phyloP scores from a whole-genome alignment of 179 eudicot genomes.

The Silene coronaria region DNA sequence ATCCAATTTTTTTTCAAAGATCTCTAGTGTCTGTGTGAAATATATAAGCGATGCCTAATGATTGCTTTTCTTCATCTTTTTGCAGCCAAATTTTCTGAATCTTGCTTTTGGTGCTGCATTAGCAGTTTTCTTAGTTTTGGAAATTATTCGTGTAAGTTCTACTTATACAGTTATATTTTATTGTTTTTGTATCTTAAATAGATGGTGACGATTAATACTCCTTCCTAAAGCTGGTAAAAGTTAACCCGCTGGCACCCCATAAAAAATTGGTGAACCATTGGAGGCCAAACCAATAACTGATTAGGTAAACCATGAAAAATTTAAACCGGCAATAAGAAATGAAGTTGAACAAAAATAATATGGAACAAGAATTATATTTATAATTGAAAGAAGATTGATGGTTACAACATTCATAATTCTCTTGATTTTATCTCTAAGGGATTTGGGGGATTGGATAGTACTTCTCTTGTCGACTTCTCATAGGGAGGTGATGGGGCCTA shows the following conservation, averaged over 20 bases:
- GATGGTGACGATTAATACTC: neutral
- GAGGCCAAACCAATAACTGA: too few species aligned
- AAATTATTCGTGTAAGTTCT: slow-evolving; percentile 77
- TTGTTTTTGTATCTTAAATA: neutral
- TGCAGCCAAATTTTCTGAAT: slow-evolving; percentile 80
- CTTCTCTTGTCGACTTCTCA: too few species aligned
- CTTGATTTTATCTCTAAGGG: too few species aligned
- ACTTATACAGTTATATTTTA: neutral
- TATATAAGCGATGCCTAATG: slow-evolving; percentile 9
- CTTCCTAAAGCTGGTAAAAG: neutral
- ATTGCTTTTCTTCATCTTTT: slow-evolving; percentile 5
- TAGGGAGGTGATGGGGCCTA: too few species aligned
- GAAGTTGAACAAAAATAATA: too few species aligned
- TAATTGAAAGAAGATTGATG: too few species aligned
- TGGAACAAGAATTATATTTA: too few species aligned
- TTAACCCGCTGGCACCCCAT: neutral
- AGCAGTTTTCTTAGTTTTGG: slow-evolving; percentile 71
- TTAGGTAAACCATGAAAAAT: too few species aligned
- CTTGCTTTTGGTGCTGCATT: slow-evolving; percentile 95
- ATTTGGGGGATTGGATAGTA: too few species aligned
- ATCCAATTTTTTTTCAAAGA: neutral
- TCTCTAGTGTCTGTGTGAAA: neutral
- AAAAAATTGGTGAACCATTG: too few species aligned
- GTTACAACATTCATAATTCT: too few species aligned
- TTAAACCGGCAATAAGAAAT: too few species aligned